Conservation (phyloP, 305 asterid species). For the Euphrasia arctica region DNA sequence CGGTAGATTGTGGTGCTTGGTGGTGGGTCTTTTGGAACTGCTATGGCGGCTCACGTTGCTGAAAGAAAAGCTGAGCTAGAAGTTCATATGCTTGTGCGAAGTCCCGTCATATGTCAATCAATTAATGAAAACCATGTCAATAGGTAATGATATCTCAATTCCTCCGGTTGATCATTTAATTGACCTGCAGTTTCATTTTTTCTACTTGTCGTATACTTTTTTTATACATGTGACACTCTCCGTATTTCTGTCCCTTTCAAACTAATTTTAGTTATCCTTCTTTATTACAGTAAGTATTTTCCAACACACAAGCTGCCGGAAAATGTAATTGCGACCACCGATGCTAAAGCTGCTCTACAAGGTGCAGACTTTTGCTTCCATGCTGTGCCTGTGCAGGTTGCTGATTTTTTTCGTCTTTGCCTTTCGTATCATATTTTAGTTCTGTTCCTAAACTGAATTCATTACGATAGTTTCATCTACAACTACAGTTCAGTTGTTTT, state of each 20-base stretch:
- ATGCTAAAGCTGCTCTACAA: constrained; percentile 74
- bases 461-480: constrained; percentile 12
- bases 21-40: constrained; percentile 96
- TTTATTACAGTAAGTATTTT: constrained; percentile 66
- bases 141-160: constrained; percentile 35
- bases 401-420: constrained; percentile 16
- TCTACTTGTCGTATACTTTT: not conserved
- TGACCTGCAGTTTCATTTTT: not conserved
- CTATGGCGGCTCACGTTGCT: constrained; percentile 94
- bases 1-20: constrained; percentile 85
- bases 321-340: constrained; percentile 75
- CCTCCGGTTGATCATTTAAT: constrained; percentile 4
- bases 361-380: constrained; percentile 92
- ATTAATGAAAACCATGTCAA: constrained; percentile 59
- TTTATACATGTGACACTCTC: constrained; percentile 8
- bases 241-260: constrained; percentile 3
- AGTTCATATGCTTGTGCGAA: constrained; percentile 76
- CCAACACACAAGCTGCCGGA: constrained; percentile 70
- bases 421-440: constrained; percentile 9
- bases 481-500: not conserved
- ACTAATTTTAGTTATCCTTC: not conserved
- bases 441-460: not conserved
- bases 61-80: constrained; percentile 57
- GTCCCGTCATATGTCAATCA: constrained; percentile 61
- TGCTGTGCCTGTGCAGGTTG: constrained; percentile 94